Evolutionary conservation across 768 basidiomycete genomes (phyloP), one percentile per base, ranked within the genome.

Genomic region (Boletellus ananiceps): DNA sequence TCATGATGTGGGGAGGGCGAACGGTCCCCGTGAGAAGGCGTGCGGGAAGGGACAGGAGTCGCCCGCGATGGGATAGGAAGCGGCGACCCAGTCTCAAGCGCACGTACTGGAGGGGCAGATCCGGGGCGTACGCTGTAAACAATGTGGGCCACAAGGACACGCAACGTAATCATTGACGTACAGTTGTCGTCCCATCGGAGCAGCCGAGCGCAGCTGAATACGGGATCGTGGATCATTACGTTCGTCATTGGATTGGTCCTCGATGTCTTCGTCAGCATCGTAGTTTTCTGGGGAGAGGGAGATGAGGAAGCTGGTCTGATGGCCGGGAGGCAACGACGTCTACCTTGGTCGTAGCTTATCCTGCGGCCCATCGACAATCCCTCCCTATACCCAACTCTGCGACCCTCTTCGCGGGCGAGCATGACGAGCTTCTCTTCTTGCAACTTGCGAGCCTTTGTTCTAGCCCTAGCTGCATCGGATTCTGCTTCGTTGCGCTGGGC

Each of bases 401-500:
- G 62, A 1, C 76, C 76, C 42, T 78, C 75, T 52, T 76, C 75
- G 13, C 69, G 62, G 6, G 76, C 77, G 23, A 61, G 52, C 49
- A 70, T 68, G 32, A 73, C 56, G 12, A 73, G 51, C 34, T 71
- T 71, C 56, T 71, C 70, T 50, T 77, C 73, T 48, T 70, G 71
- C 23, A 76, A 53, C 49, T 66, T 63, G 27, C 77, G 66, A 5
- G 76, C 75, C 35, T 63, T 71, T n/a, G 73, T 67, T 40, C 76
- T 67, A 4, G 75, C 75, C 19, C 64, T 62, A 2, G 77, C 69
- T 1, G 77, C 76, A 8, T 70, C 66, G 0, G 73, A 70, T 48
- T 78, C 77, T 4, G 76, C 76, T 49, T 70, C 71, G 44, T 72
- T 67, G 19, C 74, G 68, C 56, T 74, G 67, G 4, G 65, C 59